Evolutionary conservation across 805 yeast genomes (phyloP), one percentile per base, ranked within the genome.

Genomic region (Candida ulmi): DNA sequence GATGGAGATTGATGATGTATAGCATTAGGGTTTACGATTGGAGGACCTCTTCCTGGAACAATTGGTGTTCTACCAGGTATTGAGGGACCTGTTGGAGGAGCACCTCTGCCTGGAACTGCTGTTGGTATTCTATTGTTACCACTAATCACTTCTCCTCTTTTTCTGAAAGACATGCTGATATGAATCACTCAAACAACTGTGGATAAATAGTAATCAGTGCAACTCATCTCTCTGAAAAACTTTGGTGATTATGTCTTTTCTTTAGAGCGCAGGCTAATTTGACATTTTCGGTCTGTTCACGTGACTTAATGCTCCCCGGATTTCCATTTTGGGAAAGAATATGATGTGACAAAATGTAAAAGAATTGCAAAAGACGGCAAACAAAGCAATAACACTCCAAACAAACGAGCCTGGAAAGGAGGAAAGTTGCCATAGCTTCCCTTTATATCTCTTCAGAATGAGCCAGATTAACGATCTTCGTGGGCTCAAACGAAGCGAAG

Each of bases 101-200:
- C 39, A 7, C 43, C 47, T 35, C 53, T 39, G 2, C 49, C 52
- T 6, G 51, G 48, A 11, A 42, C 46, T 15, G 44, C 42, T 19
- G 24, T 13, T 3, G 53, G 53, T 4, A 50, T 52, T n/a, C 51
- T 44, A 11, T 18, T 29, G 15, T 24, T 16, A 17, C 19, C 33
- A 30, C 44, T 40, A 16, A 72, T 59, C 5, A 72, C 68, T 31
- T 78, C 83, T 19, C 78, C 71, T 60, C 83, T 66, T 48, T 69
- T 76, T 50, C 81, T 69, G 47, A 78, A 78, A 1, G 83, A 76
- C 83, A 78, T 77, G 5, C 17, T 17, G 24, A 7, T 21, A 15
- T 13, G 17, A 15, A 16, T 12, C 23, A 36, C 12, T 25, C 6
- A 13, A n/a, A 28, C 17, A 17, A 24, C 23, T 26, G 24, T n/a